Base-by-base conservation (phyloP, 768 basidiomycete species). In the Pilatotrama ljubarskyi region DNA sequence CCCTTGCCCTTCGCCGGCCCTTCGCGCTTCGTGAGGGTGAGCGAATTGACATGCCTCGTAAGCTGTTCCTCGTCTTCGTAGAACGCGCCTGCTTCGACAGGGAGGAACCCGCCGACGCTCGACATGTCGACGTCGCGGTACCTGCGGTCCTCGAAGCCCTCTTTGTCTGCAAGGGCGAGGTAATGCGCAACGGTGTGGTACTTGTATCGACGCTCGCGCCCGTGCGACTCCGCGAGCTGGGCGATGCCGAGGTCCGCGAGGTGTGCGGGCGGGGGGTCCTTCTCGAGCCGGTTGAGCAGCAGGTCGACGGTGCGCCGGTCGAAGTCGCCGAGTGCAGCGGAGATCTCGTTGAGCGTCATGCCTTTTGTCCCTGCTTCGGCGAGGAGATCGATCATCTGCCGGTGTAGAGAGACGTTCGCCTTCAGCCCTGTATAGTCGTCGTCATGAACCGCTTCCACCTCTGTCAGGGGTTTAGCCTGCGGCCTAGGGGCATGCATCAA, bases 281-380 rank as follows among this genome's bases (percentile, higher is more conserved):
- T 86, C 64, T 86, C 86, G 20, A 89, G 83, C 43, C 89, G 84
- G 15, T 81, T 79, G 32, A 95, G 80, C 24, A 93, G 75, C n/a
- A 92, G 80, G 70, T 96, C 94, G 49, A 95, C 79, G 1, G 88
- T 92, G 25, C 94, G 86, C 68, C 82, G 84, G 71, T 95, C 90
- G 60, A 94, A 89, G 61, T 84, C 78, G 64, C 83, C 81, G 18
- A 94, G 77, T 29, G 82, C 77, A 13, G 68, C 64, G 42, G 86
- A 83, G 11, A 91, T 74, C 69, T 90, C 87, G 71, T 82, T 86
- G 43, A 92, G 74, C 25, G 89, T 93, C 79, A 90, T 80, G 35
- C 91, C 91, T 41, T 74, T 75, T 0, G 79, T 78, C 3, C 86
- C 90, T 9, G 90, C 79, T 44, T 85, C 82, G 64, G 89, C 83